Evolutionary conservation across 2,329 filamentous ascomycete genomes (phyloP).

Genomic region (Diaporthe vaccinii): DNA sequence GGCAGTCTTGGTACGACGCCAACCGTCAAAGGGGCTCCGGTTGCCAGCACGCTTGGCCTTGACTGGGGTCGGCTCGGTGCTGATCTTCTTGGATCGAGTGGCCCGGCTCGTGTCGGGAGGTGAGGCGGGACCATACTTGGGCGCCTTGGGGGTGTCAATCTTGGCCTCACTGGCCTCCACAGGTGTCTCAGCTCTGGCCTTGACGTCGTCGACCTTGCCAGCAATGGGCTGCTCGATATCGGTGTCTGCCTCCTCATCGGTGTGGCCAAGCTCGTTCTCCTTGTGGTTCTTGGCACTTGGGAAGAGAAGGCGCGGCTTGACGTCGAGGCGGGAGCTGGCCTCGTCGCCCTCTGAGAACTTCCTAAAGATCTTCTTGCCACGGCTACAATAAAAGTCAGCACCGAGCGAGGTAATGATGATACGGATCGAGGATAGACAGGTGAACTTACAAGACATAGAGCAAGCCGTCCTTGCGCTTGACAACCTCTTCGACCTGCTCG

Average conservation of each 20-base stretch:
- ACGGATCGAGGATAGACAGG: not conserved
- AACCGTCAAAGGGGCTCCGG: slow-evolving; percentile 75
- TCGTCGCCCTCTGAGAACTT: slow-evolving; percentile 67
- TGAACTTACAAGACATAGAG: slow-evolving; percentile 81
- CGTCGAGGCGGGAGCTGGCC: slow-evolving; percentile 46
- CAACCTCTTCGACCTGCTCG: slow-evolving; percentile 73
- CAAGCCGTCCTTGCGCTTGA: slow-evolving; percentile 77
- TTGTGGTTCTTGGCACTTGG: slow-evolving; percentile 61
- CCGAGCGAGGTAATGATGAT: not conserved
- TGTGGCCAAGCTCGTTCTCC: slow-evolving; percentile 51
- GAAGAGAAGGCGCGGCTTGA: slow-evolving; percentile 82
- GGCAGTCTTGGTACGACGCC: slow-evolving; percentile 74
- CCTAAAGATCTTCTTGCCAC: slow-evolving; percentile 83
- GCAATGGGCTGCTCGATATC: slow-evolving; percentile 67
- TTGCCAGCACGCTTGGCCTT: slow-evolving; percentile 51
- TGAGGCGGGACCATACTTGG: slow-evolving; percentile 69
- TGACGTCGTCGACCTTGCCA: slow-evolving; percentile 44
- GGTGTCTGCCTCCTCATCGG: slow-evolving; percentile 70
- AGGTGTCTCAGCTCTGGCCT: slow-evolving; percentile 53
- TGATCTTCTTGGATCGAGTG: slow-evolving; percentile 69
- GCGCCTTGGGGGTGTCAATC: slow-evolving; percentile 66
- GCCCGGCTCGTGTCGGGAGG: slow-evolving; percentile 73
- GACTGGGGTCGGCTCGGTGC: slow-evolving; percentile 57
- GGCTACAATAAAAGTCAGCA: slow-evolving; percentile 61
- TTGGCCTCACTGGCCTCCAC: slow-evolving; percentile 53